Evolutionary conservation across 129 eudicot species (phyloP).

Genomic region (Ambrosia artemisiifolia): DNA sequence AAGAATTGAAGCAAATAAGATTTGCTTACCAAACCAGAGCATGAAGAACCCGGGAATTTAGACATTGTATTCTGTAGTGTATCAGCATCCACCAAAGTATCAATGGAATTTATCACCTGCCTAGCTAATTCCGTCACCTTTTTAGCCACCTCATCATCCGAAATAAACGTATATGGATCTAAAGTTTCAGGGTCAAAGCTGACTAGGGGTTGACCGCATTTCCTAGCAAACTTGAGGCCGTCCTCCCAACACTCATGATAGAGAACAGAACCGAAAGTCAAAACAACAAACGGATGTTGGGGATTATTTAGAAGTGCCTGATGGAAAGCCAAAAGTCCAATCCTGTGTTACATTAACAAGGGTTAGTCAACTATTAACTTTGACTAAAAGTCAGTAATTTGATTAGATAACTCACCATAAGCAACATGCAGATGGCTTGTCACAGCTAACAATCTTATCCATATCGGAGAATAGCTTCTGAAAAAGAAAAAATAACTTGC

Average conservation of each 20-base stretch:
- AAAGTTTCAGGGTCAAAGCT: conserved; percentile 59
- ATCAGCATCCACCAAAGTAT: conserved; percentile 40
- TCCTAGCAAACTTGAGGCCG: conserved; percentile 56
- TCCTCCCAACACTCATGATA: conserved; percentile 62
- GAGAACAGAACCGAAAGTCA: conserved; percentile 72
- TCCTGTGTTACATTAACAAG: conserved; percentile 42
- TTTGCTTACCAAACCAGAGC: conserved; percentile 62
- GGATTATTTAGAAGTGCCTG: conserved; percentile 58
- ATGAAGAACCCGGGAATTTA: conserved; percentile 39
- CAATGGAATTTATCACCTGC: conserved; percentile 40
- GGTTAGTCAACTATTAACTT: conserved; percentile 9
- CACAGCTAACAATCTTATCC: conserved; percentile 79
- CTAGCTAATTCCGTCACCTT: conserved; percentile 43
- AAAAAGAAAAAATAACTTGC: conserved; percentile 9
- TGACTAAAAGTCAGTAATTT: not conserved
- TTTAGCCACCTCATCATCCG: conserved; percentile 66
- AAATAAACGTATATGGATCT: conserved; percentile 28
- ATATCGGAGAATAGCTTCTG: conserved; percentile 69
- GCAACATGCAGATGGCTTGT: conserved; percentile 53
- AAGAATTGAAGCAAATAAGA: conserved; percentile 2
- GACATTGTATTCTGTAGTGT: conserved; percentile 39
- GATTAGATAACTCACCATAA: conserved; percentile 62
- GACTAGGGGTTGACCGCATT: conserved; percentile 30
- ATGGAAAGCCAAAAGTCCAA: conserved; percentile 76
- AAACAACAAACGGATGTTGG: conserved; percentile 65